Evolutionary conservation across 192 early-diverging fungal genomes (phyloP).

Genomic region (Entophlyctis luteolus): DNA sequence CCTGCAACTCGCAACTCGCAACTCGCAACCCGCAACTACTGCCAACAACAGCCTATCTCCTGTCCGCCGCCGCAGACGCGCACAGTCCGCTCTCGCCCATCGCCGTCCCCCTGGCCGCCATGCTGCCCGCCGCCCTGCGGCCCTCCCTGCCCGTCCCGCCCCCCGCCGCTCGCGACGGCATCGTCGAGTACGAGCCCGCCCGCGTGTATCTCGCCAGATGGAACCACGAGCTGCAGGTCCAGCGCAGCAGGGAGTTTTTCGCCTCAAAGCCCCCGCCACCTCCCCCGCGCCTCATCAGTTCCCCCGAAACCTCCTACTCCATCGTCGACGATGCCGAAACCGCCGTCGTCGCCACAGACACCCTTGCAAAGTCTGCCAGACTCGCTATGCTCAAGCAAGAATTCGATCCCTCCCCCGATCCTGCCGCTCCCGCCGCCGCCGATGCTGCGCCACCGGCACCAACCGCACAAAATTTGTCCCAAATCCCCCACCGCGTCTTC

Average conservation of each 20-base stretch:
- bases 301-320: not conserved
- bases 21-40: not conserved
- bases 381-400: constrained; percentile 27
- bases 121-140: constrained; percentile 40
- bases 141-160: constrained; percentile 41
- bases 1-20: not conserved
- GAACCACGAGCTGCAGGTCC: constrained; percentile 34
- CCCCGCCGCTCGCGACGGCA: constrained; percentile 26
- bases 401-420: no score
- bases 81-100: not conserved
- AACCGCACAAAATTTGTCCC: not conserved
- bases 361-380: constrained; percentile 2
- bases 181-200: constrained; percentile 52
- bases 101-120: constrained; percentile 35
- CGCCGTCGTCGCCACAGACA: not conserved
- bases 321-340: not conserved
- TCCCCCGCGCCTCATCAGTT: not conserved
- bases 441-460: not conserved
- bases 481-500: no score
- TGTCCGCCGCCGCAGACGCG: not conserved
- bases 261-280: constrained; percentile 10
- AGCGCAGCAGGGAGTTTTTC: constrained; percentile 10
- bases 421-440: no score
- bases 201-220: constrained; percentile 45
- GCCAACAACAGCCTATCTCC: not conserved